Evolutionary conservation across 495 filamentous ascomycete genomes (phyloP), one percentile per base, ranked within the genome.

Genomic region (Talaromyces borbonicus): DNA sequence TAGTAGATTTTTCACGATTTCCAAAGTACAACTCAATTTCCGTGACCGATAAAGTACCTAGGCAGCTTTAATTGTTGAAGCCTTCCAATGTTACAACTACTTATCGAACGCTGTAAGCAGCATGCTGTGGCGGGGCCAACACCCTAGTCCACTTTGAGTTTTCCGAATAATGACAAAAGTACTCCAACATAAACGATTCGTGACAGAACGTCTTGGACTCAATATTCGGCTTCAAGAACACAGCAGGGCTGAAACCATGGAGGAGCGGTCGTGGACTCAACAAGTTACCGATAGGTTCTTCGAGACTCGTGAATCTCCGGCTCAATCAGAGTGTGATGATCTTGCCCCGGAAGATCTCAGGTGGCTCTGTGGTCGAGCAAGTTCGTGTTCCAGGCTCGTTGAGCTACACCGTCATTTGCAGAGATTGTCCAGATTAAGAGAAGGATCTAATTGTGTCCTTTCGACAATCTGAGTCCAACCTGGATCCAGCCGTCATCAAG

Each of bases 381-480:
- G 49, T 58, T 42, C 51, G 51, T 25, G 53, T 47, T 35, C 57
- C 55, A 48, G 57, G 55, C 31, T 56, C 55, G 33, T 51, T 55
- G 41, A 58, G 59, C 44, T 62, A 60, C 48, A 60, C 55, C 2
- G 57, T 62, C 42, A 32, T 52, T 47, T 58, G 55, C 50, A 55
- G 8, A 42, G 52, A 48, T 51, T 31, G 35, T 43, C 51, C 46
- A 25, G 35, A 44, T 24, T 39, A 33, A 42, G 35, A 49, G 40
- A 30, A 27, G 19, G 55, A 57, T 51, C 24, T 57, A 16, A 45
- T 57, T 36, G 46, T 57, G 43, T 57, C 52, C 26, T 62, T 57
- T 32, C 51, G 56, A 52, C 47, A 59, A 48, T 27, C 31, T 23
- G 52, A 51, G 38, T 53, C 52, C 14, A 16, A 8, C 16, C 48